These are phyloP conservation scores for Pseudocercospora ulei DNA, from an alignment of 2,329 filamentous ascomycete species.

Conservation along the genomic window DNA sequence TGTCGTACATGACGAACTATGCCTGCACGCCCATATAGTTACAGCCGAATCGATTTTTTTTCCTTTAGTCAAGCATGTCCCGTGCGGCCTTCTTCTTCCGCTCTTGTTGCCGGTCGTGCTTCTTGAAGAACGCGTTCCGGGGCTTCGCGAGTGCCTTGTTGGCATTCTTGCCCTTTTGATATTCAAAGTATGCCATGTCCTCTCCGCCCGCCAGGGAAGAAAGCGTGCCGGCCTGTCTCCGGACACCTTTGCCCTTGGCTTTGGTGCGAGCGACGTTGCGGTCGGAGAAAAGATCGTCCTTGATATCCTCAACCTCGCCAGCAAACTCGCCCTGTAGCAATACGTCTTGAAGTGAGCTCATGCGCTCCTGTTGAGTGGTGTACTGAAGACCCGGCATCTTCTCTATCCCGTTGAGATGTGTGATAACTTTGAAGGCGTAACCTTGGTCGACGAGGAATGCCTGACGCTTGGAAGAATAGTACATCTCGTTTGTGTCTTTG, in stretches of 20 bases:
- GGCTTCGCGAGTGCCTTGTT: constrained; percentile 42
- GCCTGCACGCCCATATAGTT: too few species aligned
- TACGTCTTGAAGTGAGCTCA: constrained; percentile 79
- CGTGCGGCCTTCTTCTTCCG: constrained; percentile 27
- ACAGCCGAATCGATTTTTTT: not conserved
- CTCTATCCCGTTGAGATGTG: constrained; percentile 83
- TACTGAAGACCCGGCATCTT: constrained; percentile 72
- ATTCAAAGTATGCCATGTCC: constrained; percentile 75
- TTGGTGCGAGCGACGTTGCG: constrained; percentile 39
- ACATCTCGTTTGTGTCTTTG: constrained; percentile 97
- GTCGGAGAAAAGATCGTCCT: constrained; percentile 57
- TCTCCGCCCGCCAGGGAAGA: constrained; percentile 82
- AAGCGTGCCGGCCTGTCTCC: constrained; percentile 73
- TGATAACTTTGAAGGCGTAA: constrained; percentile 98
- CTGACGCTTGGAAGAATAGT: constrained; percentile 90
- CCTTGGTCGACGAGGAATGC: constrained; percentile 96
- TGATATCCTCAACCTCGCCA: constrained; percentile 59
- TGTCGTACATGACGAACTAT: too few species aligned
- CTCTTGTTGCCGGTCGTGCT: constrained; percentile 35
- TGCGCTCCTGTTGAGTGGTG: constrained; percentile 64
- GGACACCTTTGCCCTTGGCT: constrained; percentile 49
- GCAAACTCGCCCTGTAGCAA: constrained; percentile 75
- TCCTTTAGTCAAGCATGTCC: constrained; percentile 13
- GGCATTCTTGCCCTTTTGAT: constrained; percentile 36
- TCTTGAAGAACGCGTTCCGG: constrained; percentile 41